Base-by-base conservation (phyloP, 495 filamentous ascomycete genomes). In the Aspergillus panamensis region DNA sequence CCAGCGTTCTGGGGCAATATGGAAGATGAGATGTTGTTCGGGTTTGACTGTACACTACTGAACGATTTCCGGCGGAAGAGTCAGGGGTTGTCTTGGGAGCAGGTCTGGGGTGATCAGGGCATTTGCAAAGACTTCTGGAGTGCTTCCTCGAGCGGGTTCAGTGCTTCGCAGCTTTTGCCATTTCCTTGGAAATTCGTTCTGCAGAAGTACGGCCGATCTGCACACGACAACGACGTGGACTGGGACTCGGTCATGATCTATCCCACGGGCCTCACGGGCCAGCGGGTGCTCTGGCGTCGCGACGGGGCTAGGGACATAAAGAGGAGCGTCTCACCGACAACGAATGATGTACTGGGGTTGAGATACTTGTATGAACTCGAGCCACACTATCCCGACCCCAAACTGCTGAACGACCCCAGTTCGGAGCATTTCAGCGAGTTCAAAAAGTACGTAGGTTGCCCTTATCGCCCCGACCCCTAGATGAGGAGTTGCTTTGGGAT, bases 231-330 rank as follows among this genome's bases (percentile, higher is more conserved):
- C 1, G 14, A 45, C 9, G 47, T 55, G 0, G 52, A 60, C 45
- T 60, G 58, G 58, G 4, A 35, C 8, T 60, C 52, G 3, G 16
- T 54, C 8, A 60, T 55, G 58, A 47, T 55, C 4, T 60, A 55
- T 21, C 1, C 0, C 1, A 51, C 58, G 16, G 8, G 3, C 32
- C 8, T 45, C 10, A 21, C 13, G 14, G 42, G 16, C 42, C 16
- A 19, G 3, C 42, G 16, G 16, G 42, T 45, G 17, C 3, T 45
- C 14, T 21, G n/a, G 42, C 6, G 42, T 12, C n/a, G 42, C 5
- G 2, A 45, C 3, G 42, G 14, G 10, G 10, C 6, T 39, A 6
- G 0, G 35, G 35, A 39, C 14, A 39, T 39, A 6, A n/a, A 13
- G 10, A 3, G 0, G 35, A 39, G 8, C 10, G 3, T 8, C 3